Conservation (phyloP, 495 filamentous ascomycete genomes). For the Aspergillus cristatus region DNA sequence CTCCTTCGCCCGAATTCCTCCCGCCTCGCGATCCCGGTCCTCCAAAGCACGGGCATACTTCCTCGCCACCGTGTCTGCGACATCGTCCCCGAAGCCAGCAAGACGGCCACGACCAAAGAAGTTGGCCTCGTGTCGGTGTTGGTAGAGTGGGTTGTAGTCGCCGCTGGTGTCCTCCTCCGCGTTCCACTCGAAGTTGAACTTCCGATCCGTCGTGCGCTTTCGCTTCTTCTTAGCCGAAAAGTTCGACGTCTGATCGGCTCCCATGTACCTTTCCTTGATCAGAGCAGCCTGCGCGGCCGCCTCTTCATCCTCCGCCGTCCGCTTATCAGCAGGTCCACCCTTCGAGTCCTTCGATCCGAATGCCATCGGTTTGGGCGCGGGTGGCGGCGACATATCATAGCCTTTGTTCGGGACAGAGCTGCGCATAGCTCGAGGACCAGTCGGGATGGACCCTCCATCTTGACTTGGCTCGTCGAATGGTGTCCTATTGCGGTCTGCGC, state of each 20-base stretch:
- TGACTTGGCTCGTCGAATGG: slow-evolving; percentile 14
- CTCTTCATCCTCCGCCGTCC: slow-evolving; percentile 54
- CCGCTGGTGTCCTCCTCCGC: slow-evolving; percentile 87
- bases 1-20: slow-evolving; percentile 64
- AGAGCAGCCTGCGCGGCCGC: slow-evolving; percentile 57
- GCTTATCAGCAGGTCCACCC: slow-evolving; percentile 44
- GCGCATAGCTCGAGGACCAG: slow-evolving; percentile 72
- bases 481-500: slow-evolving; percentile 16
- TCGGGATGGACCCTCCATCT: slow-evolving; percentile 46
- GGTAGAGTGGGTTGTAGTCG: slow-evolving; percentile 85
- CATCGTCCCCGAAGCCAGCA: slow-evolving; percentile 75
- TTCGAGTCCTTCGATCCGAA: slow-evolving; percentile 28
- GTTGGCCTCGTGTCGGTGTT: slow-evolving; percentile 58
- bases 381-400: slow-evolving; percentile 47
- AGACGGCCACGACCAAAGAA: slow-evolving; percentile 76
- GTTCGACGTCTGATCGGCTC: slow-evolving; percentile 74
- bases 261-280: slow-evolving; percentile 84
- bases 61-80: slow-evolving; percentile 55
- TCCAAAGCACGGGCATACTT: slow-evolving; percentile 74
- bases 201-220: slow-evolving; percentile 84
- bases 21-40: slow-evolving; percentile 71
- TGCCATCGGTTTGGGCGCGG: slow-evolving; percentile 34
- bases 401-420: slow-evolving; percentile 41
- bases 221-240: slow-evolving; percentile 97
- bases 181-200: slow-evolving; percentile 99